Base-by-base conservation (phyloP, 768 basidiomycete species). In the Holtermannia corniformis region DNA sequence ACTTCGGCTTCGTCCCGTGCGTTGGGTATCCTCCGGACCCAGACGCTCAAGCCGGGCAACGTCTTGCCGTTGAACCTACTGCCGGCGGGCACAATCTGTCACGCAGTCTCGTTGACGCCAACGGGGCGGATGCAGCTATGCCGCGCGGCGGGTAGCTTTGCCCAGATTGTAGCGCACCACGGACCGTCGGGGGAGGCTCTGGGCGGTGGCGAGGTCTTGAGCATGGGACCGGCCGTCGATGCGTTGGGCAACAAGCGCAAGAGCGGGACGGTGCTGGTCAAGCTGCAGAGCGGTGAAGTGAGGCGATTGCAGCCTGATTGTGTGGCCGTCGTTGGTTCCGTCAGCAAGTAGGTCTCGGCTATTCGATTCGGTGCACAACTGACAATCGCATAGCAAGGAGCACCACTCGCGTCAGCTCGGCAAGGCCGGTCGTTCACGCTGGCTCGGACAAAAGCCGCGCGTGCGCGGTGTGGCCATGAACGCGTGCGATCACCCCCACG, bases 391-490 rank as follows among this genome's bases (percentile, higher is more conserved):
- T 49, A 74, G 72, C 69, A 79, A 83, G 37, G 76, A 92, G 51
- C 90, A 89, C 83, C 87, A 89, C 72, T 82, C 84, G 56, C 77
- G 83, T 13, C 82, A 76, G 42, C 73, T 96, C 27, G 95, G 91
- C 13, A 99, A 97, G 73, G 95, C 95, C 5, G 95, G 95, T 25
- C 75, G 93, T 59, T 76, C 77, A 41, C 78, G 92, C 32, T 92
- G 89, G 88, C 74, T 96, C 19, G 92, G 92, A 16, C 75, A 81
- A 66, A 73, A 87, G 60, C 91, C 91, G 0, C 79, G 79, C 26
- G 89, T 93, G 44, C 83, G 91, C 72, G 91, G 91, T 82, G 83
- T 95, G 59, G 91, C 91, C 41, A 93, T 93, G 91, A 96, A 95
- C 73, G 85, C 88, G 82, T 90, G 75, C 41, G 73, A 74, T 49